Evolutionary conservation across 2,329 filamentous ascomycete genomes (phyloP).

Genomic region (Epichloe scottii): DNA sequence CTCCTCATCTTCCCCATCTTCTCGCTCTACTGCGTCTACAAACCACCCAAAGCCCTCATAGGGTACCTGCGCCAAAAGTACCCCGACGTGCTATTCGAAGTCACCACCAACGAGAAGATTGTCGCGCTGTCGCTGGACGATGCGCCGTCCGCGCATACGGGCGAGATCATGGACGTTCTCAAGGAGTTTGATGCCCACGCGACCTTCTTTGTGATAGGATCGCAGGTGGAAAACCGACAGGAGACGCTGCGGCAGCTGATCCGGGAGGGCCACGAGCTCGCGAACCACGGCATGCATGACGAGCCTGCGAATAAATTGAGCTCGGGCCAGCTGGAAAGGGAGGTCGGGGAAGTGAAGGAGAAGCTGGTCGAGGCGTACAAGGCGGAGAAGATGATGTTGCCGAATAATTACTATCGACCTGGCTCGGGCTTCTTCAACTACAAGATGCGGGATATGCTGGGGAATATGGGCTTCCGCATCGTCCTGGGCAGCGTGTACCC

Average conservation of each 20-base stretch:
- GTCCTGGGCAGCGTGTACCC: constrained; percentile 81
- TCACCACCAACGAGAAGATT: constrained; percentile 45
- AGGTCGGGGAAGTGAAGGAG: constrained; percentile 53
- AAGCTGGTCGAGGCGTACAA: constrained; percentile 46
- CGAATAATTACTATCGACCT: constrained; percentile 62
- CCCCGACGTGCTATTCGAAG: constrained; percentile 70
- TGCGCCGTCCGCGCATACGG: constrained; percentile 61
- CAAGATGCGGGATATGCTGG: constrained; percentile 51
- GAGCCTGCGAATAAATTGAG: constrained; percentile 56
- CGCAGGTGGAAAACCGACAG: constrained; percentile 51
- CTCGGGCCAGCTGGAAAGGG: constrained; percentile 42
- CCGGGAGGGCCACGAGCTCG: constrained; percentile 57
- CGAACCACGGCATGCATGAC: constrained; percentile 83
- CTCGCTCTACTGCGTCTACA: constrained; percentile 61
- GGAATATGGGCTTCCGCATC: constrained; percentile 52
- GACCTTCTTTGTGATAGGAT: constrained; percentile 83
- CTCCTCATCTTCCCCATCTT: constrained; percentile 27
- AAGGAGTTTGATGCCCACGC: constrained; percentile 53
- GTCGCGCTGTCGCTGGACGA: constrained; percentile 83
- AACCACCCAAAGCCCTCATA: constrained; percentile 62
- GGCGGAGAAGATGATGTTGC: constrained; percentile 29
- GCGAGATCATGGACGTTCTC: constrained; percentile 57
- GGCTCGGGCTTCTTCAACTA: constrained; percentile 74
- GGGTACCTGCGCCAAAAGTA: constrained; percentile 56
- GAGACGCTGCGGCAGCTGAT: constrained; percentile 44